A percentile compares a stretch with the other conserved stretches of the same genome.
Conservation (phyloP, 768 basidiomycete genomes). For the Mycena floridula region DNA sequence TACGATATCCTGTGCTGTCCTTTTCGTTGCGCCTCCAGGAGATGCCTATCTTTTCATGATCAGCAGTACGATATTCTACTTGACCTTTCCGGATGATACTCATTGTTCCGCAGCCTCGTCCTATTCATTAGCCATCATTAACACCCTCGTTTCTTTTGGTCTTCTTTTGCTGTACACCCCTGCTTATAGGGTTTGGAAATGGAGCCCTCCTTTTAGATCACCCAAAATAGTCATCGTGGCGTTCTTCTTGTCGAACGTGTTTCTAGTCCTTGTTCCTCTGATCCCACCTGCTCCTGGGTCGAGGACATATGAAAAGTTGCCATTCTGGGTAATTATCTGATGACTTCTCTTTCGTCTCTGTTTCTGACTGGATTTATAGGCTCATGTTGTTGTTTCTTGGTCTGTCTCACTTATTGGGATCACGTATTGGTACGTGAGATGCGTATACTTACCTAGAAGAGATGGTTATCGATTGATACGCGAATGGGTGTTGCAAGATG, state of each 20-base stretch:
- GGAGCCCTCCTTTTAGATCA: slow-evolving; percentile 63
- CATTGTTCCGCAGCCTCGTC: slow-evolving; percentile 39
- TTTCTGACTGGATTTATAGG: slow-evolving; percentile 22
- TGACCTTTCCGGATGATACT: neutral
- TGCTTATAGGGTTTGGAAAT: slow-evolving; percentile 35
- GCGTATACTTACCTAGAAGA: slow-evolving; percentile 40
- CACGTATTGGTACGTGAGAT: slow-evolving; percentile 52
- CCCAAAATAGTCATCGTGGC: slow-evolving; percentile 40
- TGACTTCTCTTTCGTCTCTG: neutral
- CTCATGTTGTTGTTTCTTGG: slow-evolving; percentile 43
- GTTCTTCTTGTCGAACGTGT: slow-evolving; percentile 62
- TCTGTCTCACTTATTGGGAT: slow-evolving; percentile 42
- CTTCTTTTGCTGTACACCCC: slow-evolving; percentile 54
- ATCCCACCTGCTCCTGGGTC: slow-evolving; percentile 52
- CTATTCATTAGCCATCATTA: slow-evolving; percentile 52
- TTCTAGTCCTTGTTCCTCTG: slow-evolving; percentile 56
- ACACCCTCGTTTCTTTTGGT: slow-evolving; percentile 54
- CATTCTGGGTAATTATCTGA: slow-evolving; percentile 55
- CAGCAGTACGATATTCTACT: slow-evolving; percentile 39
- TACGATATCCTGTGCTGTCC: slow-evolving; percentile 46
- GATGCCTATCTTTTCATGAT: slow-evolving; percentile 72
- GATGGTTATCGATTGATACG: slow-evolving; percentile 45
- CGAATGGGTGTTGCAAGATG: slow-evolving; percentile 42
- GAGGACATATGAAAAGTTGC: slow-evolving; percentile 48
- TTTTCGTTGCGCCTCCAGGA: slow-evolving; percentile 57